Conservation (phyloP, 495 filamentous ascomycete species). For the Hyaloscypha variabilis region DNA sequence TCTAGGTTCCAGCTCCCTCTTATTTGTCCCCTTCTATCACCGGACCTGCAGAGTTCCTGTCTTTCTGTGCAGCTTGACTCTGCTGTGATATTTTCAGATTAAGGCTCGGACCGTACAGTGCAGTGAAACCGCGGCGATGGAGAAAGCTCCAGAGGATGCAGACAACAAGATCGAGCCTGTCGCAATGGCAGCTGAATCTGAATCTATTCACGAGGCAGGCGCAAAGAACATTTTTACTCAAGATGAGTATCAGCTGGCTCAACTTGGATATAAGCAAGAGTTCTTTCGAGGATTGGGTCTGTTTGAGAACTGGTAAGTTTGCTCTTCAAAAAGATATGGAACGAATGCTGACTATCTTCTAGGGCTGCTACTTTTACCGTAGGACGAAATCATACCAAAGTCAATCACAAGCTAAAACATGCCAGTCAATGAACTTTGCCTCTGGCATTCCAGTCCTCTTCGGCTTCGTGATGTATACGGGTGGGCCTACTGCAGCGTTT, state of each 20-base stretch:
- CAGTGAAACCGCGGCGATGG: conserved; percentile 5
- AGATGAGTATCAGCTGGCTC: conserved; percentile 31
- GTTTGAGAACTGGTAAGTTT: conserved; percentile 36
- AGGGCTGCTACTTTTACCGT: conserved; percentile 31
- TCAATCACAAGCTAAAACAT: conserved; percentile 8
- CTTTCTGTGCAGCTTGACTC: neutral
- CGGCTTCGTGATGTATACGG: conserved; percentile 34
- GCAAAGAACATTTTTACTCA: conserved; percentile 22
- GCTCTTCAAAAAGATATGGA: neutral
- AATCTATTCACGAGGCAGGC: conserved; percentile 4
- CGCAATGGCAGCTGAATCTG: neutral
- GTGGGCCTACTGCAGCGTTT: conserved; percentile 33
- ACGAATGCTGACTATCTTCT: neutral
- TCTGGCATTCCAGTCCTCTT: conserved; percentile 35
- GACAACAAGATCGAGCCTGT: conserved; percentile 24
- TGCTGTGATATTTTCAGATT: neutral
- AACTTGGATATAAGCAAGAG: conserved; percentile 33
- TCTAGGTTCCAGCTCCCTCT: neutral
- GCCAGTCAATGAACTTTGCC: conserved; percentile 34
- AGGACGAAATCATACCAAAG: neutral
- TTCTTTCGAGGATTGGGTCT: conserved; percentile 35
- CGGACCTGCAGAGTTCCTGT: neutral
- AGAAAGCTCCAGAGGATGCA: conserved; percentile 7
- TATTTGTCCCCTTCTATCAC: neutral
- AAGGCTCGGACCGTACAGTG: neutral